Evolutionary conservation across 1,284 basidiomycete genomes (phyloP), one percentile per base, ranked within the genome.

Genomic region (Ustilago nuda): DNA sequence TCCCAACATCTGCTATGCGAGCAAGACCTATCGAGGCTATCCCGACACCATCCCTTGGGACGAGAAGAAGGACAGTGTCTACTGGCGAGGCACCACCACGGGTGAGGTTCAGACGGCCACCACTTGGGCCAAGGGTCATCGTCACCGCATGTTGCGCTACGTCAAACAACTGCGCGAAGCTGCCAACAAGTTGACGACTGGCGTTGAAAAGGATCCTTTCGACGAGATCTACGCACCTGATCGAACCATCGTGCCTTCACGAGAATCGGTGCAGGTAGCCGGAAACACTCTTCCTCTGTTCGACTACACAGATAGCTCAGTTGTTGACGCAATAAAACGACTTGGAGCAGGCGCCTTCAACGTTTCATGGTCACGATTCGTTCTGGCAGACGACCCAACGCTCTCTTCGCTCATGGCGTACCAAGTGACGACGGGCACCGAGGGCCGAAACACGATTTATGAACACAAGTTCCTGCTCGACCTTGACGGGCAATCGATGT

Each of bases 131-230:
- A 17, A 56, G 3, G 66, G 72, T 2, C 72, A 74, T 52, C 72
- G 72, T 12, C 72, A 74, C 13, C 66, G 72, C 3, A 64, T 66
- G 63, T 33, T 69, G 46, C 66, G 72, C 6, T 66, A 74, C 43
- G 58, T 63, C 56, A 74, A 70, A 56, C 72, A 74, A 57, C 63
- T 74, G 4, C 66, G 66, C 8, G 72, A 74, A 50, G 72, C 72
- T 8, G 59, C 66, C 55, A 62, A 50, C 59, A 69, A 69, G 48
- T 52, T 74, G 8, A 53, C 30, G 3, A 54, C 30, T 0, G 60
- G 72, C 3, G 56, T 59, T 33, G 72, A 74, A 37, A 27, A 37
- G 41, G 72, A 74, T 32, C 66, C 72, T 1, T 46, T 66, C 7
- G 72, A 74, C 32, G 6, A 30, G 19, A 54, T 58, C 33, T 65